Conservation (phyloP, 2,329 filamentous ascomycete genomes). For the Claviceps arundinis region DNA sequence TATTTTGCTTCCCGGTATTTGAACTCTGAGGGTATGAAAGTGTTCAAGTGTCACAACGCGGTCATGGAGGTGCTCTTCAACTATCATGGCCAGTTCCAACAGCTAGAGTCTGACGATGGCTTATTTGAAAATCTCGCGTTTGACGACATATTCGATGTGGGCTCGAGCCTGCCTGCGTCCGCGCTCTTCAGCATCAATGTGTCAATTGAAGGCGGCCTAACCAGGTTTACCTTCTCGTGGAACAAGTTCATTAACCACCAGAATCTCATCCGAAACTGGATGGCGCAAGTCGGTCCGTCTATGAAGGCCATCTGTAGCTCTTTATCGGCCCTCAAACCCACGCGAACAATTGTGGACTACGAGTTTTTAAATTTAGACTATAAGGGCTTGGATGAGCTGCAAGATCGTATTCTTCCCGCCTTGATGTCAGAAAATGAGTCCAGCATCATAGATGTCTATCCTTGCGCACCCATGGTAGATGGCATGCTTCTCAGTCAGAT, state of each 20-base stretch:
- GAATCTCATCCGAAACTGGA: constrained; percentile 3
- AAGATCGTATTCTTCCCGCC: constrained; percentile 10
- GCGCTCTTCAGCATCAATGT: constrained; percentile 3
- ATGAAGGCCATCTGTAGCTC: constrained; percentile 1
- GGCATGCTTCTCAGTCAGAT: constrained; percentile 23
- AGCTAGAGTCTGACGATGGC: constrained; percentile 7
- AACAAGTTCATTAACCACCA: constrained; percentile 2
- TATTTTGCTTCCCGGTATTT: constrained; percentile 4
- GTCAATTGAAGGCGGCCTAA: constrained; percentile 1
- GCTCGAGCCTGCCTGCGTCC: neutral
- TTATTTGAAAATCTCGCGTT: constrained; percentile 6
- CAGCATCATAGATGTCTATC: constrained; percentile 22
- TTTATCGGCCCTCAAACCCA: neutral
- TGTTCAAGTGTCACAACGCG: neutral
- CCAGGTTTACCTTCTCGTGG: constrained; percentile 4
- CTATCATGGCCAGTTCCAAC: constrained; percentile 8
- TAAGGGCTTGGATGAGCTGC: constrained; percentile 13
- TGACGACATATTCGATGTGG: constrained; percentile 3
- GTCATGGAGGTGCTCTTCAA: constrained; percentile 5
- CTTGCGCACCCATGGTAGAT: constrained; percentile 24
- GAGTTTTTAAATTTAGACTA: constrained; percentile 12
- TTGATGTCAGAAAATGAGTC: constrained; percentile 7
- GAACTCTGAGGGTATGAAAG: neutral
- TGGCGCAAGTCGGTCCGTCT: constrained; percentile 1
- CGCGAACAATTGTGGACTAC: neutral